A percentile compares a stretch with the other conserved stretches of the same genome.
Conservation (phyloP, 2,329 filamentous ascomycete genomes). For the Colletotrichum gloeosporioides region DNA sequence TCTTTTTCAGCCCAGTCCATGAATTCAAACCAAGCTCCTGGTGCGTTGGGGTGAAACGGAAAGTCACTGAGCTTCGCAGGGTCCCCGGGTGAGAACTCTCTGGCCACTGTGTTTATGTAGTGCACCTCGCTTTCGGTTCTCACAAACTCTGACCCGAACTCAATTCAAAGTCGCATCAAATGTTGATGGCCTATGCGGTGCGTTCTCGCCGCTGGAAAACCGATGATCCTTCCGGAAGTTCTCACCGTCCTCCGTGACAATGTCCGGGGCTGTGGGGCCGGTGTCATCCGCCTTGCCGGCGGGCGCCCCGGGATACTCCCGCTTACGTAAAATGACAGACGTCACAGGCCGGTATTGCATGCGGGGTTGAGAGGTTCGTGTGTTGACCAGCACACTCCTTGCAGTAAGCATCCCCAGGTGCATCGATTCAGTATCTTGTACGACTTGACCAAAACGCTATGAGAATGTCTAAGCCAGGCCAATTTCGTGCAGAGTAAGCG, state of each 20-base stretch:
- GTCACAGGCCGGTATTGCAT: background rate
- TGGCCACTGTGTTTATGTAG: no score
- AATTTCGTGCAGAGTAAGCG: constrained; percentile 14
- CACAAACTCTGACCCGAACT: background rate
- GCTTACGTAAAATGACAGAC: constrained; percentile 13
- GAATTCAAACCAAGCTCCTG: background rate
- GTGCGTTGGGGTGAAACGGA: background rate
- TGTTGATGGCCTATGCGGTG: background rate
- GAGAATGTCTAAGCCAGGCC: constrained; percentile 15
- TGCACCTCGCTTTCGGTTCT: background rate
- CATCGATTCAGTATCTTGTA: background rate
- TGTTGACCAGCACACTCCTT: background rate
- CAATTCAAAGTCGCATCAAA: background rate
- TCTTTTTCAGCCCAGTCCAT: background rate
- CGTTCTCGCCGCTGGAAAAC: fast-evolving
- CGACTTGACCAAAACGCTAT: background rate
- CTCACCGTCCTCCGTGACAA: background rate
- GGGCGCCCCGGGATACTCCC: background rate
- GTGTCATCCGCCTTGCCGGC: background rate
- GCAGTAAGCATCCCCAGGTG: background rate
- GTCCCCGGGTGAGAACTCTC: background rate
- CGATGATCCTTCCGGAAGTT: fast-evolving
- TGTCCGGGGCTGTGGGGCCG: background rate
- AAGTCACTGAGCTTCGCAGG: background rate
- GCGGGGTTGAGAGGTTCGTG: background rate